Evolutionary conservation across 2,329 filamentous ascomycete genomes (phyloP).

Genomic region (Teratosphaeria destructans): DNA sequence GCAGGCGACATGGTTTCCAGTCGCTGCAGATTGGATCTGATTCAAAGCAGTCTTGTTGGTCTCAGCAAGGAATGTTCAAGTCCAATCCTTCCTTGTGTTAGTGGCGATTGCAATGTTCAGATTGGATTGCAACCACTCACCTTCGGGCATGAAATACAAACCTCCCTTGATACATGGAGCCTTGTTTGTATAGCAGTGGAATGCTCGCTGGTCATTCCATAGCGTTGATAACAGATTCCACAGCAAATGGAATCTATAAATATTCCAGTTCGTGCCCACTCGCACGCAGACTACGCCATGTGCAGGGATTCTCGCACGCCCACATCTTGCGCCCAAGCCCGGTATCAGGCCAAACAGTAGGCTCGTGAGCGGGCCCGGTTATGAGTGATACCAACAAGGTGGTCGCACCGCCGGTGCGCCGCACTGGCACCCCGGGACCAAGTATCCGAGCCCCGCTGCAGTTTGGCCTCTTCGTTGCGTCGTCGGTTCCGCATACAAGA

Average conservation of each 20-base stretch:
- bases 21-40: not conserved
- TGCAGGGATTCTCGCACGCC: not conserved
- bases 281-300: not conserved
- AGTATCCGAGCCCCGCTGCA: not conserved
- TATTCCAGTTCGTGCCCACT: not conserved
- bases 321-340: not conserved
- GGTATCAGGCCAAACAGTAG: not conserved
- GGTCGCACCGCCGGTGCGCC: not conserved
- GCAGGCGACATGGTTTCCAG: not conserved
- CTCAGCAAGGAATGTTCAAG: not conserved
- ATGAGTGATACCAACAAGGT: not conserved
- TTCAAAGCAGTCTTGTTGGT: not conserved
- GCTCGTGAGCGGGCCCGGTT: not conserved
- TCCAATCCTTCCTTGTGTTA: not conserved
- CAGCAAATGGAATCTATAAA: not conserved
- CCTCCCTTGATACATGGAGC: not conserved
- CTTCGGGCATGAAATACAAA: not conserved
- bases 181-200: not conserved
- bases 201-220: not conserved
- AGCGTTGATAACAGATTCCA: not conserved
- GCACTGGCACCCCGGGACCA: not conserved
- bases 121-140: not conserved
- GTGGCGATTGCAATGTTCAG: not conserved
- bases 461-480: not conserved
- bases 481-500: not conserved